Percentiles rank a stretch among this genome's conserved stretches.
phyloP scores from a whole-genome alignment of 805 yeast species.

The Tetrapisispora taiwanensis region DNA sequence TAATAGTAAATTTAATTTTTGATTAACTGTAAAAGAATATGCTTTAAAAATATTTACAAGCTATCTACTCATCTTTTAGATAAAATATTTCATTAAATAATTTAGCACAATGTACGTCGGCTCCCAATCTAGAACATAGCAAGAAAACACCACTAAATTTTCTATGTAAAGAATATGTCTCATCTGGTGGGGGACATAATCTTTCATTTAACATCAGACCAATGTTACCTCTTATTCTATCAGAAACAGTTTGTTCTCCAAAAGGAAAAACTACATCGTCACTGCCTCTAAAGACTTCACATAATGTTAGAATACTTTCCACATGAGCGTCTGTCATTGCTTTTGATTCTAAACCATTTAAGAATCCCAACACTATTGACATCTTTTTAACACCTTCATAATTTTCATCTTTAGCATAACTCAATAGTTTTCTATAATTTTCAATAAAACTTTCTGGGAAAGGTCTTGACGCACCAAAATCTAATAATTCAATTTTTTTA shows the following conservation, averaged over 20 bases:
- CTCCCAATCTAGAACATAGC: slow-evolving; percentile 75
- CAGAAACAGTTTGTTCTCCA: slow-evolving; percentile 81
- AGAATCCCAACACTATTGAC: slow-evolving; percentile 69
- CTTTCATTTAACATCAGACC: slow-evolving; percentile 86
- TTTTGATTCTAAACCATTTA: slow-evolving; percentile 82
- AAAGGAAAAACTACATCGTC: slow-evolving; percentile 48
- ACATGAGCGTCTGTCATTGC: slow-evolving; percentile 89
- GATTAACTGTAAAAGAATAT: too few species aligned
- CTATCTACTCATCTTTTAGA: slow-evolving; percentile 11
- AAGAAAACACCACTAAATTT: slow-evolving; percentile 90
- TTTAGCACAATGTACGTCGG: slow-evolving; percentile 70
- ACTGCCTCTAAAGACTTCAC: slow-evolving; percentile 76
- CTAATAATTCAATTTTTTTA: slow-evolving; percentile 70
- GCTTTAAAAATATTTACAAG: not conserved
- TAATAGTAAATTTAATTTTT: too few species aligned
- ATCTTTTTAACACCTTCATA: slow-evolving; percentile 50
- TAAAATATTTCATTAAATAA: slow-evolving; percentile 72
- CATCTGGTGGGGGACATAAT: slow-evolving; percentile 95
- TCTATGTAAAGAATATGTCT: slow-evolving; percentile 91
- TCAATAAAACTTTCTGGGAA: slow-evolving; percentile 57
- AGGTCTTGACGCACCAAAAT: slow-evolving; percentile 91
- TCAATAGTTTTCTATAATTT: slow-evolving; percentile 59
- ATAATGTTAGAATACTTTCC: slow-evolving; percentile 79
- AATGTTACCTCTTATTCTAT: slow-evolving; percentile 80
- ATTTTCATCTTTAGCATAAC: slow-evolving; percentile 66